Conservation (phyloP, 306 rosid species). For the Cucurbita pepo region DNA sequence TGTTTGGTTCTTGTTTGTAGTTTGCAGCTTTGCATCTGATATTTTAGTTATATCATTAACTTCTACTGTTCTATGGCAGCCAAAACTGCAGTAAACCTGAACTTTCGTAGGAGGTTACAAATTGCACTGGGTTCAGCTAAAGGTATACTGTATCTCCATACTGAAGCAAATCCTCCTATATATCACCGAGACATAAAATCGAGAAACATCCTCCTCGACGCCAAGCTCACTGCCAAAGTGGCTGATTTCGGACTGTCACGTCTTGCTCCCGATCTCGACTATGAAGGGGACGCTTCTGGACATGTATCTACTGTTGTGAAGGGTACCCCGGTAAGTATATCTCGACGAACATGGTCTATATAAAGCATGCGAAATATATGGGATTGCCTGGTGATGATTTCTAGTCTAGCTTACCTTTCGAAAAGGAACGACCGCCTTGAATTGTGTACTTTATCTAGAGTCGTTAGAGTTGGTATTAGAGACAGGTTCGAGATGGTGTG, state of each 20-base stretch:
- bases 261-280: slow-evolving; percentile 54
- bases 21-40: not conserved
- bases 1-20: not conserved
- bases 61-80: slow-evolving; percentile 29
- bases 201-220: slow-evolving; percentile 71
- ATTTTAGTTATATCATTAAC: not conserved
- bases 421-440: too few relatives aligned
- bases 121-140: slow-evolving; percentile 75
- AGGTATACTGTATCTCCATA: slow-evolving; percentile 79
- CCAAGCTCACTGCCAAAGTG: slow-evolving; percentile 54
- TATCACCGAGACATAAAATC: slow-evolving; percentile 88
- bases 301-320: slow-evolving; percentile 79
- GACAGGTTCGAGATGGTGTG: too few relatives aligned
- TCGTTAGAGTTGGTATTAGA: too few relatives aligned
- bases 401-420: not conserved
- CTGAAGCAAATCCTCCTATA: slow-evolving; percentile 90
- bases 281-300: slow-evolving; percentile 41
- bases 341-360: not conserved
- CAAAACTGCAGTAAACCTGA: slow-evolving; percentile 23
- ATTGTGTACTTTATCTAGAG: too few relatives aligned
- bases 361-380: not conserved
- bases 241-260: slow-evolving; percentile 91
- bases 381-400: not conserved
- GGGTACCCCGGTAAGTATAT: slow-evolving; percentile 80
- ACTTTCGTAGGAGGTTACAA: slow-evolving; percentile 38